Evolutionary conservation across 345 rosid species (phyloP).

Genomic region (Syzygium oleosum): DNA sequence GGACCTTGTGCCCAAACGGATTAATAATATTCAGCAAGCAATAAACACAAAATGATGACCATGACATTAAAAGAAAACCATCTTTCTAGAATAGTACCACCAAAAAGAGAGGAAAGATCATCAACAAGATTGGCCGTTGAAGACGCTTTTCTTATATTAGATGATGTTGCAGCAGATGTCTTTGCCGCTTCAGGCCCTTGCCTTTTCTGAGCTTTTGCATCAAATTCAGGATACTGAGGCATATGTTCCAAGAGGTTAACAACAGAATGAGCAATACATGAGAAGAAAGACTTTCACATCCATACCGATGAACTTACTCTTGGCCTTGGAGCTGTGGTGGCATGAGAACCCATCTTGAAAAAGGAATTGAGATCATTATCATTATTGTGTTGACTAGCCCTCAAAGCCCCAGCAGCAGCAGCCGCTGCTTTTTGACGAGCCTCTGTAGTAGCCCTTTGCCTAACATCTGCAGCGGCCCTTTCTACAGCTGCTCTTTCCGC

Average conservation of each 20-base stretch:
- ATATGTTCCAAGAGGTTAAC: neutral
- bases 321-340: constrained; percentile 25
- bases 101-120: constrained; percentile 29
- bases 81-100: constrained; percentile 8
- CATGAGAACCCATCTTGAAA: constrained; percentile 15
- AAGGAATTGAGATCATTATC: constrained; percentile 30
- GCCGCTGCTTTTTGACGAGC: constrained; percentile 28
- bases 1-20: constrained; percentile 12
- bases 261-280: neutral
- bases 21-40: neutral
- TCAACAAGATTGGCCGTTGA: constrained; percentile 24
- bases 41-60: neutral
- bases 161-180: constrained; percentile 18
- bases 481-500: constrained; percentile 38
- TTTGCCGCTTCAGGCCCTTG: constrained; percentile 23
- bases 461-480: constrained; percentile 37
- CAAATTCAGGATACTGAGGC: constrained; percentile 28
- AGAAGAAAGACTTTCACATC: neutral
- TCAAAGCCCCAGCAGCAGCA: constrained; percentile 26
- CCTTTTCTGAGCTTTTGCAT: constrained; percentile 13
- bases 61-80: neutral
- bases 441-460: constrained; percentile 27
- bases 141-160: constrained; percentile 24
- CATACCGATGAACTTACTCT: constrained; percentile 9
- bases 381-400: constrained; percentile 7